A percentile compares a stretch with the other conserved stretches of the same genome.
Evolutionary conservation across 176 grass and related monocot genomes (phyloP).

Genomic region (Tillandsia fasciculata): DNA sequence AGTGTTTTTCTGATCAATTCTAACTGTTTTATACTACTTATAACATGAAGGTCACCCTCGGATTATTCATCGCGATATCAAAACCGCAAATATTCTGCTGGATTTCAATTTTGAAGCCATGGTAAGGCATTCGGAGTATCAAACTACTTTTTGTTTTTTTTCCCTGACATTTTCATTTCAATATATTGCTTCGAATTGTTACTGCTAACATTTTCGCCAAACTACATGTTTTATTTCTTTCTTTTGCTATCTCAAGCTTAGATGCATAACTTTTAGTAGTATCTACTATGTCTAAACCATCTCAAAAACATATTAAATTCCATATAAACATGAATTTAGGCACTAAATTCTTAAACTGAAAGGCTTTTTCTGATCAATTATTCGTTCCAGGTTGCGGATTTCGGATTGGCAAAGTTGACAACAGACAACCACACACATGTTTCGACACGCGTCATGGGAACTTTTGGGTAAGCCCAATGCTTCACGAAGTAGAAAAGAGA

Average conservation of each 20-base stretch:
- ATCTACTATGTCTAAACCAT: no score
- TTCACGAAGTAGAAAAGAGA: neutral
- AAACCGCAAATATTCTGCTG: constrained; percentile 62
- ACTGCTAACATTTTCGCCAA: no score
- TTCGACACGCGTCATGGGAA: constrained; percentile 70
- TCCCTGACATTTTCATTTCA: neutral
- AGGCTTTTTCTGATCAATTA: neutral
- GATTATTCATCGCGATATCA: constrained; percentile 76
- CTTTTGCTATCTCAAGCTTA: no score
- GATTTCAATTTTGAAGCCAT: constrained; percentile 60
- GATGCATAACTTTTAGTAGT: no score
- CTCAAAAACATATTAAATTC: neutral
- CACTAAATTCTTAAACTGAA: neutral
- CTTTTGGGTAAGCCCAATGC: constrained; percentile 41
- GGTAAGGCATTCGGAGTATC: constrained; percentile 23
- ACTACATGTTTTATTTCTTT: no score
- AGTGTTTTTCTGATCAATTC: neutral
- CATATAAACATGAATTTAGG: neutral
- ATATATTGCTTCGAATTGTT: neutral
- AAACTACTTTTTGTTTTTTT: neutral
- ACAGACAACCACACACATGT: constrained; percentile 49
- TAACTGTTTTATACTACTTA: neutral
- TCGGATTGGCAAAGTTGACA: constrained; percentile 65
- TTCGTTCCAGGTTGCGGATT: constrained; percentile 49
- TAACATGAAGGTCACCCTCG: constrained; percentile 34